Evolutionary conservation across 2,329 filamentous ascomycete genomes (phyloP).

Genomic region (Aspergillus hortae): DNA sequence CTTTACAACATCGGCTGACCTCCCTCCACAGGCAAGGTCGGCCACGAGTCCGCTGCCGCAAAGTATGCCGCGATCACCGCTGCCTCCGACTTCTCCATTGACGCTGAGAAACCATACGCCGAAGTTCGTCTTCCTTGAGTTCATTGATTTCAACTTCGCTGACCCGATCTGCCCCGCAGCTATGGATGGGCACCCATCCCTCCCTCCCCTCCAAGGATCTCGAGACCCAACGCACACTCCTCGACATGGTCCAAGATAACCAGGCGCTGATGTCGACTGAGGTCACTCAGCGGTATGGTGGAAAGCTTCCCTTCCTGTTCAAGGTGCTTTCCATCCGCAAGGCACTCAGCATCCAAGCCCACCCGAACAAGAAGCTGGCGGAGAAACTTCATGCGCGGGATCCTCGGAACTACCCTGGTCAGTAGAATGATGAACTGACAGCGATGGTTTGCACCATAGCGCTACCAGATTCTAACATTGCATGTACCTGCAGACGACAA

Average conservation of each 20-base stretch:
- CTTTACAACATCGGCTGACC: slow-evolving; percentile 20
- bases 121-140: slow-evolving; percentile 56
- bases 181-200: slow-evolving; percentile 99
- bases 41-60: slow-evolving; percentile 80
- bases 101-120: slow-evolving; percentile 87
- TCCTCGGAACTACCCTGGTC: slow-evolving; percentile 82
- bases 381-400: slow-evolving; percentile 83
- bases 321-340: slow-evolving; percentile 96
- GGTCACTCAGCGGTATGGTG: slow-evolving; percentile 69
- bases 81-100: slow-evolving; percentile 67
- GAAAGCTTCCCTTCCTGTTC: slow-evolving; percentile 92
- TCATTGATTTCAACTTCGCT: not conserved
- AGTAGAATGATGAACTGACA: slow-evolving; percentile 6
- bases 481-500: slow-evolving; percentile 69
- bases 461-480: not conserved
- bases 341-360: slow-evolving; percentile 93
- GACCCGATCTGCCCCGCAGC: slow-evolving; percentile 46
- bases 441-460: not conserved
- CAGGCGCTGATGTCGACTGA: slow-evolving; percentile 72
- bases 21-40: slow-evolving; percentile 67
- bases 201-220: slow-evolving; percentile 92
- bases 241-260: slow-evolving; percentile 86
- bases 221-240: slow-evolving; percentile 74
- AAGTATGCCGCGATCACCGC: slow-evolving; percentile 84
- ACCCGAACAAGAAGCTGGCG: slow-evolving; percentile 92